Evolutionary conservation across 208 protist species (phyloP).

Genomic region (Strigomonas oncopelti): DNA sequence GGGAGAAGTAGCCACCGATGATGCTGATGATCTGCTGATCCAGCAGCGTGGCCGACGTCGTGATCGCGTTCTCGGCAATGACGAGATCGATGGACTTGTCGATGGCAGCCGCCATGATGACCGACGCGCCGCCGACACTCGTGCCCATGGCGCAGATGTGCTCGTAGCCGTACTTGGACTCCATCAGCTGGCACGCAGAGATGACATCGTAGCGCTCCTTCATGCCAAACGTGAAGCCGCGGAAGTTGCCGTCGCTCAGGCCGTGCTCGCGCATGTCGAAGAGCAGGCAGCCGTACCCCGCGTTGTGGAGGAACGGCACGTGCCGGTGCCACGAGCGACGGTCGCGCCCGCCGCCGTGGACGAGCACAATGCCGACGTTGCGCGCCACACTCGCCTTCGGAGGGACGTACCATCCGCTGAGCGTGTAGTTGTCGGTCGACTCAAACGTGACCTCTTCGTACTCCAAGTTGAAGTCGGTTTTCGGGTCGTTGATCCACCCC

Average conservation of each 20-base stretch:
- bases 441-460: slow-evolving; percentile 82
- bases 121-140: slow-evolving; percentile 83
- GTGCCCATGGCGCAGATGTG: slow-evolving; percentile 85
- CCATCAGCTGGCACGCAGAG: slow-evolving; percentile 72
- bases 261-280: slow-evolving; percentile 91
- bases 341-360: slow-evolving; percentile 90
- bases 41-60: slow-evolving; percentile 73
- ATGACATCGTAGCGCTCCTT: slow-evolving; percentile 87
- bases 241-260: slow-evolving; percentile 74
- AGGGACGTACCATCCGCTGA: slow-evolving; percentile 86
- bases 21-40: slow-evolving; percentile 71
- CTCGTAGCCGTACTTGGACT: slow-evolving; percentile 55
- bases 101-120: slow-evolving; percentile 86
- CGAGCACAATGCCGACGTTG: slow-evolving; percentile 76
- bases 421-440: slow-evolving; percentile 62
- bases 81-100: slow-evolving; percentile 83
- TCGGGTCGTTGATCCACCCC: slow-evolving; percentile 78
- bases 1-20: slow-evolving; percentile 75
- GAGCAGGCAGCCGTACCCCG: slow-evolving; percentile 80
- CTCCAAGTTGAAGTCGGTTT: slow-evolving; percentile 67
- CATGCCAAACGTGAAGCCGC: slow-evolving; percentile 87
- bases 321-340: slow-evolving; percentile 87
- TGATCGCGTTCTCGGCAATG: slow-evolving; percentile 88
- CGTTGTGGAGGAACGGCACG: slow-evolving; percentile 78
- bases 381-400: slow-evolving; percentile 18